Evolutionary conservation across 1,139 yeast genomes (phyloP), one percentile per base, ranked within the genome.

Genomic region (Saccharomyces pastorianus): DNA sequence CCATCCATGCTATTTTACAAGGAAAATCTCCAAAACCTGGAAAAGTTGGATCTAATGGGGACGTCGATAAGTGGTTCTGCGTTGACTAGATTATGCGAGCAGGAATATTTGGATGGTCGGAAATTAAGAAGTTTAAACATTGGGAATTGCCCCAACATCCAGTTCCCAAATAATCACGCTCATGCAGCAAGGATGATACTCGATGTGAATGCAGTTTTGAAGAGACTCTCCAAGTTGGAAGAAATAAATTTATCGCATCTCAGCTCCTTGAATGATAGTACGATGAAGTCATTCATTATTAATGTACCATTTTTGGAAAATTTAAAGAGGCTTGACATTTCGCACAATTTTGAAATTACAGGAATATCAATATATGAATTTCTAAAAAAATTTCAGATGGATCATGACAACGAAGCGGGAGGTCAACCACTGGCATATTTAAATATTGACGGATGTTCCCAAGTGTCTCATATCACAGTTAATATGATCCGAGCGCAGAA

Each of bases 301-400:
- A 54, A 59, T 29, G 55, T 59, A 7, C 44, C 51, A 6, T 51
- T 56, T 23, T 44, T 65, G 8, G 32, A 51, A n/a, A 54, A 60
- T 5, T 51, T 68, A 13, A 51, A 58, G 38, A 55, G 48, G 20
- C 51, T 67, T 14, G 72, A 68, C 50, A 49, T 68, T 5, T 66
- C 72, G 9, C 54, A 66, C 25, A 68, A 66, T 55, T 62, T 62
- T 23, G 58, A 61, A 11, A 56, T 68, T 23, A 62, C 68, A 2
- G 72, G 72, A 11, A 68, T 62, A 8, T 60, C 70, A 1, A 49
- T 67, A 2, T 67, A 61, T 54, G 67, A 67, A 14, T 56, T 68
- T 9, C 27, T 65, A 4, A 56, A 55, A 27, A 56, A 57, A 11
- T 53, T 68, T 5, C 56, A 56, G 41, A 17, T 38, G 44, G 44